These are phyloP conservation scores for Hymenoscyphus occultus DNA, from an alignment of 2,329 filamentous ascomycete genomes.

Conservation along the genomic window DNA sequence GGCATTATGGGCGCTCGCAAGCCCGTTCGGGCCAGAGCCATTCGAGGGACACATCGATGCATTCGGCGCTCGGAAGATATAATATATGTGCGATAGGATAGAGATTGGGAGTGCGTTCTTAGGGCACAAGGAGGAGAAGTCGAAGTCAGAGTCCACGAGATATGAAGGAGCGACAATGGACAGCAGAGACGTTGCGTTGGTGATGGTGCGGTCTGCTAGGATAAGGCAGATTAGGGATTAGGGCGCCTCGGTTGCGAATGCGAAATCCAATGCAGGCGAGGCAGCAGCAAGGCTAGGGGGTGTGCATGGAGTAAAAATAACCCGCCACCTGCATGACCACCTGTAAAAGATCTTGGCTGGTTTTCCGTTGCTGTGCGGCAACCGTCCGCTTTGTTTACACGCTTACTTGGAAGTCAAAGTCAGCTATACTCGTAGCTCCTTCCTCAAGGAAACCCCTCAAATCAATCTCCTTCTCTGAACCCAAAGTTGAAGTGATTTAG, in stretches of 20 bases:
- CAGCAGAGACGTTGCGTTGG: slow-evolving; percentile 1
- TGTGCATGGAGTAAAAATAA: not conserved
- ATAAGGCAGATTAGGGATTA: not conserved
- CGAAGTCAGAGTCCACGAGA: slow-evolving; percentile 11
- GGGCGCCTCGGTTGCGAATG: not conserved
- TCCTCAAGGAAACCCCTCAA: not conserved
- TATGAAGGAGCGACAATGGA: slow-evolving; percentile 28
- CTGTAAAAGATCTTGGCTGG: not conserved
- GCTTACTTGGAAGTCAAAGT: not conserved
- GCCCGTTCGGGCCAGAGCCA: slow-evolving; percentile 32
- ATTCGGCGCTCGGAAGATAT: slow-evolving; percentile 32
- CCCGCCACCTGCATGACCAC: too few species aligned
- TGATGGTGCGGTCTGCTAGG: not conserved
- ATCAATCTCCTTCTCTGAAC: slow-evolving; percentile 6
- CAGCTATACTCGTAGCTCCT: not conserved
- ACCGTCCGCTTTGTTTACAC: not conserved
- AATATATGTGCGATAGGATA: slow-evolving; percentile 19
- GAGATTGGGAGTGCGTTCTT: not conserved
- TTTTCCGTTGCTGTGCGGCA: not conserved
- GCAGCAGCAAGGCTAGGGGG: not conserved
- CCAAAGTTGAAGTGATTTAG: not conserved
- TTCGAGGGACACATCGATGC: slow-evolving; percentile 37
- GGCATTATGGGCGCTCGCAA: slow-evolving; percentile 33
- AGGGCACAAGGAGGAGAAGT: not conserved
- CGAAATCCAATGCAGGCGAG: too few species aligned